Conservation (phyloP, 129 eudicot species). For the Artemisia tridentata region DNA sequence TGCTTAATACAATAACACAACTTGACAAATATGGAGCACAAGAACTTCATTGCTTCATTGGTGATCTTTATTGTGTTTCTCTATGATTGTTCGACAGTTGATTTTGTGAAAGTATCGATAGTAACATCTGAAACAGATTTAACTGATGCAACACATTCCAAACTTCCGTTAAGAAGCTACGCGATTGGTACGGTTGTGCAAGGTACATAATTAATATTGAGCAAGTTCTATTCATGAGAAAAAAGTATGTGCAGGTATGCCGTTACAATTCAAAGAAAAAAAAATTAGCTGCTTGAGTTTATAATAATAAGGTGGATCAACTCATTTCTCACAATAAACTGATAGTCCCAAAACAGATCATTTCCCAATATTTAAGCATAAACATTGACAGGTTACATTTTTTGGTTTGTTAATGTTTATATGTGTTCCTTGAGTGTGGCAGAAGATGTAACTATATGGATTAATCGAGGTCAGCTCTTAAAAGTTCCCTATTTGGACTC, state of each 20-base stretch:
- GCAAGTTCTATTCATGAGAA: neutral
- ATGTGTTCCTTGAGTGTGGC: neutral
- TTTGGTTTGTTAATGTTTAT: too few species aligned
- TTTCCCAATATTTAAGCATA: too few species aligned
- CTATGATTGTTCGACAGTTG: neutral
- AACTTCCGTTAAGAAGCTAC: neutral
- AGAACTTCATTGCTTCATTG: neutral
- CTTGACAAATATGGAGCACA: conserved; percentile 21
- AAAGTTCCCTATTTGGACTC: too few species aligned
- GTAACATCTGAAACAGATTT: neutral
- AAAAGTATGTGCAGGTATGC: conserved; percentile 15
- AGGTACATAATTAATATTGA: neutral
- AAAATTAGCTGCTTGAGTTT: too few species aligned
- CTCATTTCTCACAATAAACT: too few species aligned
- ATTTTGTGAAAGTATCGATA: conserved; percentile 9
- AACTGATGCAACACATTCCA: neutral
- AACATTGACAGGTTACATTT: too few species aligned
- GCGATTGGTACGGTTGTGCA: neutral
- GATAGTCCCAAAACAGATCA: too few species aligned
- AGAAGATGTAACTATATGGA: too few species aligned
- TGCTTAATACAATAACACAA: neutral
- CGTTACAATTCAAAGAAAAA: neutral
- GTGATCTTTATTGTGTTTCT: neutral
- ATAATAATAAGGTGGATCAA: too few species aligned
- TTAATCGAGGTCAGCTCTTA: too few species aligned